These are phyloP conservation scores for Hyphopichia khmerensis DNA, from an alignment of 1,139 yeast genomes.

Conservation along the genomic window DNA sequence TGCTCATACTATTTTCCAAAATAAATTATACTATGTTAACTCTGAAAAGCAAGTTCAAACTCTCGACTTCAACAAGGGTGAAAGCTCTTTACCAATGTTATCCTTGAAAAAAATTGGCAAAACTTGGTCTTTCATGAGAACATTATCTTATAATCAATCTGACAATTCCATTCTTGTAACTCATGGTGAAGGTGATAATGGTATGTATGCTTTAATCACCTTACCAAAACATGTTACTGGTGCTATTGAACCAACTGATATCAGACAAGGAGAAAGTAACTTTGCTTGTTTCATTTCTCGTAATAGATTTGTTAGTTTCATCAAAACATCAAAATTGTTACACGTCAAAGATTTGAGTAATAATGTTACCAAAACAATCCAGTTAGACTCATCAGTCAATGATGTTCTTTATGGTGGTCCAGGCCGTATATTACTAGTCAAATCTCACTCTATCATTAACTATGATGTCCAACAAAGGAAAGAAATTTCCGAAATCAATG, in stretches of 20 bases:
- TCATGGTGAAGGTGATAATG: conserved; percentile 64
- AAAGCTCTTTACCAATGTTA: conserved; percentile 73
- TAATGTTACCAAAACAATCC: conserved; percentile 76
- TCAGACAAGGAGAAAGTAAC: conserved; percentile 78
- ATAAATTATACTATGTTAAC: conserved; percentile 71
- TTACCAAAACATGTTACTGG: conserved; percentile 89
- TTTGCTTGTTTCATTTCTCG: conserved; percentile 91
- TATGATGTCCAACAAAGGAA: conserved; percentile 94
- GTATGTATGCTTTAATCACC: conserved; percentile 69
- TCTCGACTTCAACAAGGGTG: conserved; percentile 63
- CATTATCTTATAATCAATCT: conserved; percentile 86
- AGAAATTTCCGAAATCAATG: conserved; percentile 66
- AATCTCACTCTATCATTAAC: conserved; percentile 68
- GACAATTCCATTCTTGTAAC: conserved; percentile 86
- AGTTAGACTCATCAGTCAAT: conserved; percentile 66
- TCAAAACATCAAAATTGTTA: conserved; percentile 60
- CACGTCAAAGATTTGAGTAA: conserved; percentile 84
- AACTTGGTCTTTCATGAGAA: conserved; percentile 82
- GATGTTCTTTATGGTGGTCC: conserved; percentile 81
- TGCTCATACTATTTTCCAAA: conserved; percentile 73
- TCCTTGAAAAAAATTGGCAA: conserved; percentile 83
- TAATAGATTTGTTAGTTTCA: conserved; percentile 85
- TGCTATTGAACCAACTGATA: conserved; percentile 83
- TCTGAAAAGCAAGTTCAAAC: conserved; percentile 84
- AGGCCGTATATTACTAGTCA: conserved; percentile 77